Percentiles rank a stretch among this genome's conserved stretches.
Evolutionary conservation across 148 eudicot genomes (phyloP).

Genomic region (Rhododendron ferrugineum): DNA sequence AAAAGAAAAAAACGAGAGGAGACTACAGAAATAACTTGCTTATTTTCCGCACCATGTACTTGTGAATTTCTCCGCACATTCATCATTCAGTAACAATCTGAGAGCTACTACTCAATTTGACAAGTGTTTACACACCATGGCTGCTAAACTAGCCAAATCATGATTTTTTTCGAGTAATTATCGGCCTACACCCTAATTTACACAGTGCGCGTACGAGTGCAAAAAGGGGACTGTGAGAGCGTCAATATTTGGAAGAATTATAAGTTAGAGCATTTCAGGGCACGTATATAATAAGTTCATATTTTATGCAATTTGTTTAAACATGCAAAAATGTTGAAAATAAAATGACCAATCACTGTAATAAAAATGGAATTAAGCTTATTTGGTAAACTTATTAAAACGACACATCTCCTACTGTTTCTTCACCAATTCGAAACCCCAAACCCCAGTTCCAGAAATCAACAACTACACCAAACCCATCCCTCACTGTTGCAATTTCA

Average conservation of each 20-base stretch:
- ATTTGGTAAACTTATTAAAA: neutral
- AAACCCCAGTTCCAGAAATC: neutral
- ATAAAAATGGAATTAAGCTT: neutral
- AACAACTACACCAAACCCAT: slow-evolving; percentile 11
- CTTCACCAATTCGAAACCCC: neutral
- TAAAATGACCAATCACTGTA: neutral
- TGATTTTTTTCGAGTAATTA: neutral
- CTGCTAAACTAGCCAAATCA: neutral
- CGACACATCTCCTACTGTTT: neutral
- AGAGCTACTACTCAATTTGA: neutral
- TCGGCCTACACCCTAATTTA: neutral
- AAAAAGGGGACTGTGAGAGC: too few relatives aligned
- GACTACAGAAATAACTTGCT: neutral
- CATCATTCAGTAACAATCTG: neutral
- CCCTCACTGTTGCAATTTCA: slow-evolving; percentile 26
- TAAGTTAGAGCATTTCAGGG: too few relatives aligned
- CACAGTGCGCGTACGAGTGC: too few relatives aligned
- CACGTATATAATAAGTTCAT: neutral
- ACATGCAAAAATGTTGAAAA: too few relatives aligned
- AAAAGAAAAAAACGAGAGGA: neutral
- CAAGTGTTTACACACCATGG: neutral
- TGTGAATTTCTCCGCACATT: neutral
- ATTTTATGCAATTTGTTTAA: too few relatives aligned
- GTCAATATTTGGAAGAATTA: too few relatives aligned
- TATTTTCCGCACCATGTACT: neutral